Conservation (phyloP, 306 rosid species). For the Casuarina cunninghamiana region DNA sequence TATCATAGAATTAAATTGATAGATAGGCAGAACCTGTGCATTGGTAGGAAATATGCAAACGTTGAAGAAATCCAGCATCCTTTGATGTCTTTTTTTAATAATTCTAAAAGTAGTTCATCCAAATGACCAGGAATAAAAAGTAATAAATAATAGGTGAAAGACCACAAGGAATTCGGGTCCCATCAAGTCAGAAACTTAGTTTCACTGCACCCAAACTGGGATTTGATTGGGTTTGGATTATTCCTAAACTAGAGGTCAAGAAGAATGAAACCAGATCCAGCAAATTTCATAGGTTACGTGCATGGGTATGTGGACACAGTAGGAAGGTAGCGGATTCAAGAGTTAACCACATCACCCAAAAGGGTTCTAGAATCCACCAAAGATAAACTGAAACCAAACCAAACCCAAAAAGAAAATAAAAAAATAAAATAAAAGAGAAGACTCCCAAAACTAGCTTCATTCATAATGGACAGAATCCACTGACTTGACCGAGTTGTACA, state of each 20-base stretch:
- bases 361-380: no score
- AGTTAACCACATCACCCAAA: no score
- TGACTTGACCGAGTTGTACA: conserved; percentile 11
- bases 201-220: not conserved
- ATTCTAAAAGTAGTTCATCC: not conserved
- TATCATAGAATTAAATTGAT: not conserved
- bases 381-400: no score
- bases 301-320: not conserved
- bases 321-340: not conserved
- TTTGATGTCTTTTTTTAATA: not conserved
- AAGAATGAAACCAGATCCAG: not conserved
- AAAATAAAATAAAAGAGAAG: no score
- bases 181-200: not conserved
- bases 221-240: not conserved
- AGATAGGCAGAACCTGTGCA: not conserved
- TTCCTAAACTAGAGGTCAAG: not conserved
- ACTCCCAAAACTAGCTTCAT: no score
- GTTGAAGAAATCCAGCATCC: not conserved
- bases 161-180: not conserved
- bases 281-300: not conserved
- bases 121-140: not conserved
- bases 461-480: not conserved
- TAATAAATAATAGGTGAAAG: no score
- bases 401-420: no score
- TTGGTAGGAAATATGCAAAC: not conserved